phyloP scores from a whole-genome alignment of 2,329 filamentous ascomycete species.

The Orbilia blumenaviensis region DNA sequence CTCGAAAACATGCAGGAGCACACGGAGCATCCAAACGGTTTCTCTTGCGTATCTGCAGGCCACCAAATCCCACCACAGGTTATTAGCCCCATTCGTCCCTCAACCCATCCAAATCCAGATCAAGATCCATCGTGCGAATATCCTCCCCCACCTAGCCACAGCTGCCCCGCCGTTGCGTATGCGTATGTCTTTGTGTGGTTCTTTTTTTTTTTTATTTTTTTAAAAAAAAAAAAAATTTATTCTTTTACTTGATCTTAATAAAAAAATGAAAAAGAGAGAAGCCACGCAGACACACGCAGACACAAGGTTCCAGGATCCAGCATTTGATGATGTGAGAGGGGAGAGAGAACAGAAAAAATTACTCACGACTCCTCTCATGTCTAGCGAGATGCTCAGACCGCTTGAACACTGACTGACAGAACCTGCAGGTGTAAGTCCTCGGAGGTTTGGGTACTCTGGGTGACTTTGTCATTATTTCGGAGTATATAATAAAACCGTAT shows the following conservation, averaged over 20 bases:
- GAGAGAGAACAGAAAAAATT: background rate
- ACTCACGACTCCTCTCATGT: slow-evolving; percentile 52
- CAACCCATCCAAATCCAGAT: background rate
- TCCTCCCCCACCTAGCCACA: background rate
- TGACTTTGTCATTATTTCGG: slow-evolving; percentile 39
- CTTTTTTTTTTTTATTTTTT: background rate
- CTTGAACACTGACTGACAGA: slow-evolving; percentile 53
- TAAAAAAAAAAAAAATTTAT: too few species aligned
- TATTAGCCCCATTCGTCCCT: slow-evolving; percentile 23
- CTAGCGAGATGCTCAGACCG: slow-evolving; percentile 51
- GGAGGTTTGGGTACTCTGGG: slow-evolving; percentile 51
- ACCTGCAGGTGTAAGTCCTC: slow-evolving; percentile 53
- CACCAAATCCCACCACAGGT: background rate
- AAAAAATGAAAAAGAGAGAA: background rate
- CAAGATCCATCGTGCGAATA: background rate
- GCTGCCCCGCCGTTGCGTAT: background rate
- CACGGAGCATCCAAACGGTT: slow-evolving; percentile 51
- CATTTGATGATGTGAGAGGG: background rate
- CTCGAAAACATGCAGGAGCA: slow-evolving; percentile 54
- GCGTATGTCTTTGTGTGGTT: background rate
- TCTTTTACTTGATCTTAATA: too few species aligned
- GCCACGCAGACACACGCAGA: background rate
- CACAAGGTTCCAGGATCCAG: background rate
- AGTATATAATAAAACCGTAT: background rate
- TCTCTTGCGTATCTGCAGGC: slow-evolving; percentile 51